Conservation (phyloP, 2,329 filamentous ascomycete genomes). For the Periconia digitata region DNA sequence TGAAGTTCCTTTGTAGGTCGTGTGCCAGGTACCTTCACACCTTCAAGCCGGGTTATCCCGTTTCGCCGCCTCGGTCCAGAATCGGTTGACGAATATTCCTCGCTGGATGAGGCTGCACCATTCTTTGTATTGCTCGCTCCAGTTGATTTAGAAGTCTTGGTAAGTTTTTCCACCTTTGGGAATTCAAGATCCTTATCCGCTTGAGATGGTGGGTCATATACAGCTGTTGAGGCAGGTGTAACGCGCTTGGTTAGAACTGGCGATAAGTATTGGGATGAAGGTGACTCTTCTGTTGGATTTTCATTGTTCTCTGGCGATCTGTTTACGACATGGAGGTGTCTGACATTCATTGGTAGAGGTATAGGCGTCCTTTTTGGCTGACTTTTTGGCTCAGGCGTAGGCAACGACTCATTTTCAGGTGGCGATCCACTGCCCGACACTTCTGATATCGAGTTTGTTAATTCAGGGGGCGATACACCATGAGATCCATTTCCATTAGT, state of each 20-base stretch:
- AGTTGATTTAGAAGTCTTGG: neutral
- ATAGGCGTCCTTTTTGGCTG: neutral
- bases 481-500: neutral
- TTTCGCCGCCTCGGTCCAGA: neutral
- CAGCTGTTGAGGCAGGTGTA: neutral
- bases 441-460: neutral
- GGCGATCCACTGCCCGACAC: neutral
- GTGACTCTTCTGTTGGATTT: neutral
- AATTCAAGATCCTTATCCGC: neutral
- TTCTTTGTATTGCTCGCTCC: neutral
- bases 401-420: neutral
- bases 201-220: neutral
- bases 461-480: neutral
- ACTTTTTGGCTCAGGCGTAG: neutral
- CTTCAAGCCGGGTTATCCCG: neutral
- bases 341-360: neutral
- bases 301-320: neutral
- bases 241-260: neutral
- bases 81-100: neutral
- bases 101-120: neutral
- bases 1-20: neutral
- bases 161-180: neutral
- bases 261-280: neutral
- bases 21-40: neutral
- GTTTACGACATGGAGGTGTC: conserved; percentile 35